Base-by-base conservation (phyloP, 768 basidiomycete genomes). In the Rhizopogon vinicolor region DNA sequence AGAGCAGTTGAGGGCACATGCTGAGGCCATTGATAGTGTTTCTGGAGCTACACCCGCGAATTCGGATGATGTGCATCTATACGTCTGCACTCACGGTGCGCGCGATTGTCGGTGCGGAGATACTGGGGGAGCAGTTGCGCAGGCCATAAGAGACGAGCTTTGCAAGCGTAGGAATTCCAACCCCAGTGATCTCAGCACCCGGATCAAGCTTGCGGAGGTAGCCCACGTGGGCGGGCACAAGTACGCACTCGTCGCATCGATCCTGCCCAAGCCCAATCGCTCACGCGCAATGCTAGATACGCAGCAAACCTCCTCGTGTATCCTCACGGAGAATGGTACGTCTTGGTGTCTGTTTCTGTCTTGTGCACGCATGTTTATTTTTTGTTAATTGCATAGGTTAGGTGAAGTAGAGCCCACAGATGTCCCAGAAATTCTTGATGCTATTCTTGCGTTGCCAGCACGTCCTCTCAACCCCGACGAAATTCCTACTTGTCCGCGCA, bases 171-270 rank as follows among this genome's bases (percentile, higher is more conserved):
- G 65, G 19, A 57, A 68, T 44, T 57, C 35, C 9, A 63, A 75
- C 35, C 59, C 57, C 6, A 57, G 51, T 3, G 65, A 69, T 56
- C 59, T 58, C 1, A 64, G 67, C 58, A 64, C 40, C 56, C 82
- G 58, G 61, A 75, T 76, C 22, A 66, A 66, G 43, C 72, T 92
- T 2, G 82, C 82, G 3, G 83, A 90, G 59, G 80, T 86, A 6
- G 87, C 80, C 2, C 91, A 94, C 68, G 84, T 94, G 50, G 91
- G 92, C 1, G 90, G 90, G 25, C 91, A 94, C 70, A 78, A 89
- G 91, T 89, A 63, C 65, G 85, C 76, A 7, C 19, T 52, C 28
- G 25, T 43, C 35, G 25, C 43, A 50, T 5, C 18, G 44, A 25
- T 22, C 43, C 10, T 46, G 18, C 57, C 25, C 35, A 12, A 22